Evolutionary conservation across 148 eudicot genomes (phyloP), one percentile per base, ranked within the genome.

Genomic region (Cornus florida): DNA sequence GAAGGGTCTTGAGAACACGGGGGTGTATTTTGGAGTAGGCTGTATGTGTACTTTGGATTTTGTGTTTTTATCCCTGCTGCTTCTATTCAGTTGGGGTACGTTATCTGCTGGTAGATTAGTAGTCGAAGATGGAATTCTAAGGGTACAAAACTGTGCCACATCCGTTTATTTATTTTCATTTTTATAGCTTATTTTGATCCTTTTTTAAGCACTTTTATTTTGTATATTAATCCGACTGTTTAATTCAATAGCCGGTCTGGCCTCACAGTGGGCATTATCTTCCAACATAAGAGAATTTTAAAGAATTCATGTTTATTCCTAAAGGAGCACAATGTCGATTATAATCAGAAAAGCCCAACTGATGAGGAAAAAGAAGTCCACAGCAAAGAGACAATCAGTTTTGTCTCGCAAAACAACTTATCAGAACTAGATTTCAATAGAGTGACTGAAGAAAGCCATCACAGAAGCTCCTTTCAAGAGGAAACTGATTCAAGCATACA

Each of bases 261-360:
- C 88, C 97, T 74, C 92, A 94, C 80, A 94, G 98, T 75, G 98
- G 98, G 24, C 98, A 94, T 81, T 94, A 92, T 82, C 95, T 87
- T 59, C 98, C 98, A 28, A 92, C 98, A 6, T 87, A 86, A 80
- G 98, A 92, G 71, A 91, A 94, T 82, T 94, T 94, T 43, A 85
- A 94, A 69, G 95, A 91, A 65, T 85, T 94, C 78, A 85, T 92
- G 92, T 79, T 28, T 85, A 46, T 94, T 88, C 80, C 90, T 94
- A 32, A 59, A 46, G 86, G 88, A 84, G 75, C 84, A 90, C 79
- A 71, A 83, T 11, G 93, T 92, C 1, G 91, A 94, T 84, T 65
- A 13, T 77, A 20, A 65, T 71, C 82, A 92, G 98, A 89, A 70
- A 82, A 75, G 80, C 72, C 86, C 94, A 33, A 48, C 53, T 9